Evolutionary conservation across 1,139 yeast species (phyloP), one percentile per base, ranked within the genome.

Genomic region (Taiozyma sp.): DNA sequence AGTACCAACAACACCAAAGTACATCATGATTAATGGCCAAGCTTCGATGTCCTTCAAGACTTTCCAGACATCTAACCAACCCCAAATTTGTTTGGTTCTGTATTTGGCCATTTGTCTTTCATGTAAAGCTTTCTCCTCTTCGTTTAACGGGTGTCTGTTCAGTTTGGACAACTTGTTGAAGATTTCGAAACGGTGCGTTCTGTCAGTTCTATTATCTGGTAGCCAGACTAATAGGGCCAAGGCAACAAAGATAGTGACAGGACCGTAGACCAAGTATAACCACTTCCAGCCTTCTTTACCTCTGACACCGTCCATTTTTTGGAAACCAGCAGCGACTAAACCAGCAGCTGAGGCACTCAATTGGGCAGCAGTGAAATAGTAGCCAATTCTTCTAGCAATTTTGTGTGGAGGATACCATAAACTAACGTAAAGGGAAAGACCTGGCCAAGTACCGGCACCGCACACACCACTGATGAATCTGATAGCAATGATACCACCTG

Each of bases 371-470:
- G 96, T 88, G 68, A 85, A 90, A 67, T 90, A 90, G 70, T 87
- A 89, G 2, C 96, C 96, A 56, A 90, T 87, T 63, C 97, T 74
- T 58, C 82, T 78, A 4, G 96, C 87, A 58, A 84, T 80, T 53
- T 95, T 75, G 48, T 87, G 84, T 50, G 84, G 80, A 1, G 96
- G 96, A 63, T 90, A 90, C 95, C 96, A 90, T 60, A 88, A 73
- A 1, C 92, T 81, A 44, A 90, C 76, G 62, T 88, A 90, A 69
- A 88, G 89, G 27, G 92, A 84, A 84, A 90, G 75, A 12, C 96
- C 97, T 1, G 97, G 97, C 96, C 96, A 90, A 3, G 91, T 83
- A 40, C 97, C 97, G 12, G 96, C 96, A 48, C 91, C 91, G 53
- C 86, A 87, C 53, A 86, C 63, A 46, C 97, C 97, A 27, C 88